A percentile compares a stretch with the other conserved stretches of the same genome.
These are phyloP conservation scores for Haematococcus sp. DNA, from an alignment of 139 green algal genomes.

Conservation along the genomic window DNA sequence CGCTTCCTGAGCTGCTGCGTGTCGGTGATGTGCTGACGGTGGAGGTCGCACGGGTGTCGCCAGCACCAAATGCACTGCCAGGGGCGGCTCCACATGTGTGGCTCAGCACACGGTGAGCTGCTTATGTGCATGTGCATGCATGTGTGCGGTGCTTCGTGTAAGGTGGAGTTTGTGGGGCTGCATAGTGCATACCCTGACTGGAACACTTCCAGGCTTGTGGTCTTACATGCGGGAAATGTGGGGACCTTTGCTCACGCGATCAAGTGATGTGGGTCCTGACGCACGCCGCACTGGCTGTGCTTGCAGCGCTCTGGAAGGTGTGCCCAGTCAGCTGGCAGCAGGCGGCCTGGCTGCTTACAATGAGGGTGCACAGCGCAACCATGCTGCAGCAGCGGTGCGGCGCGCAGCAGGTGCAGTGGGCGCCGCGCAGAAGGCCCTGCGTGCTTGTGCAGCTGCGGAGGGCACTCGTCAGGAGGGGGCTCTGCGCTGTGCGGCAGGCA, in stretches of 20 bases:
- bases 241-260: neutral
- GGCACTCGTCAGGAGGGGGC: neutral
- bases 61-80: no score
- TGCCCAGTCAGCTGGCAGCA: no score
- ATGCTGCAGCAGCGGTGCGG: neutral
- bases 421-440: neutral
- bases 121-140: no score
- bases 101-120: no score
- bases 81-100: no score
- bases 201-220: no score
- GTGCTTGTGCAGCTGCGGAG: neutral
- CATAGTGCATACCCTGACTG: no score
- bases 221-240: no score
- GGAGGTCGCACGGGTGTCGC: no score
- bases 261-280: neutral
- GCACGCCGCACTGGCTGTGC: neutral
- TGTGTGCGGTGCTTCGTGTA: no score
- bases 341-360: conserved; percentile 1
- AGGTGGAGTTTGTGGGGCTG: no score
- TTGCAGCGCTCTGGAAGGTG: neutral
- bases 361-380: neutral
- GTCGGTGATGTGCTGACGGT: no score
- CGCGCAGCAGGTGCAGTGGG: neutral
- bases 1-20: neutral
- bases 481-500: neutral